These are phyloP conservation scores for Keithomyces neogunnii DNA, from an alignment of 2,329 filamentous ascomycete genomes.

Conservation along the genomic window DNA sequence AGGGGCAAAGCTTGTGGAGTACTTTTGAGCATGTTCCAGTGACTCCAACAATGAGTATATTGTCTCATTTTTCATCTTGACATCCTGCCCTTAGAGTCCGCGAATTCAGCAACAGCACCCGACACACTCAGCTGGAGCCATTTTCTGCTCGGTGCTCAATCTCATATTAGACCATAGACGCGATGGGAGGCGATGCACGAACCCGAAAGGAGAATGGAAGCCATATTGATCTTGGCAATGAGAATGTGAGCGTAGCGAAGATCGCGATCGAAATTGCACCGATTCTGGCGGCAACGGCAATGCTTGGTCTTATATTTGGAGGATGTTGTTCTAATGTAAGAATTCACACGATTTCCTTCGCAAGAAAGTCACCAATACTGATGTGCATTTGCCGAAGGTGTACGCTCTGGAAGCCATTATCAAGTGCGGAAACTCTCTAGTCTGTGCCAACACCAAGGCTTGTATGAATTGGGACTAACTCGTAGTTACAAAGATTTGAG, in stretches of 20 bases:
- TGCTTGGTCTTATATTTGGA: conserved; percentile 84
- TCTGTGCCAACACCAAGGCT: background rate
- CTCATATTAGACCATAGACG: background rate
- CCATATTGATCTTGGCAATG: background rate
- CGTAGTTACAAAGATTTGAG: conserved; percentile 47
- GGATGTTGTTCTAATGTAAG: conserved; percentile 89
- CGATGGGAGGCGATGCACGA: background rate
- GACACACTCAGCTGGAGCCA: too few species aligned
- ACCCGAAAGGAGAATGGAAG: conserved; percentile 1
- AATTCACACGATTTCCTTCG: background rate
- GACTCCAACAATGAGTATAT: too few species aligned
- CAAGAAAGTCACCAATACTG: background rate
- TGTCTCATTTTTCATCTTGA: too few species aligned
- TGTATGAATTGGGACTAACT: background rate
- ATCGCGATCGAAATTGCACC: conserved; percentile 6
- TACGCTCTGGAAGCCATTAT: conserved; percentile 93
- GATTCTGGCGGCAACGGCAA: conserved; percentile 48
- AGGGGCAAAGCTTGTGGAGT: too few species aligned
- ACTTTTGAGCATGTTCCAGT: too few species aligned
- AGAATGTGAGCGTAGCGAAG: background rate
- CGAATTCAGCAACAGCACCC: too few species aligned
- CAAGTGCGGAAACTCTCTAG: conserved; percentile 52
- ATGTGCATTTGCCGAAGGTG: conserved; percentile 49
- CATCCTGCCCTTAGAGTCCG: too few species aligned
- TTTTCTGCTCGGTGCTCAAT: too few species aligned